Evolutionary conservation across 768 basidiomycete genomes (phyloP).

Genomic region (Lactarius pseudohatsudake): DNA sequence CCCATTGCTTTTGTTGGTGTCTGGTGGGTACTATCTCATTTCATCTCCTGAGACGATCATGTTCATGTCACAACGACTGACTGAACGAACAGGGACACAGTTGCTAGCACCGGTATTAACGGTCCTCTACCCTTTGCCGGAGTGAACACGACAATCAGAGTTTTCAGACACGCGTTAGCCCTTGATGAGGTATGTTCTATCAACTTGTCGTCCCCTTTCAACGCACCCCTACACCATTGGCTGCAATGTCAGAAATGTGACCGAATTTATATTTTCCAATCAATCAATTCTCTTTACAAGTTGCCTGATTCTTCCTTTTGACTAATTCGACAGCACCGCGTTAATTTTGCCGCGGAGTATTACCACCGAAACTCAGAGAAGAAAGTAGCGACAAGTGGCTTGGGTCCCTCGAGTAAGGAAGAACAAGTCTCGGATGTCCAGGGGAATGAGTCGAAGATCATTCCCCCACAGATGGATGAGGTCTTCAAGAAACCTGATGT

Average conservation of each 20-base stretch:
- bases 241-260: neutral
- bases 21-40: conserved; percentile 49
- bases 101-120: conserved; percentile 72
- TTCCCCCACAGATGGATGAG: neutral
- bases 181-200: conserved; percentile 63
- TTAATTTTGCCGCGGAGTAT: conserved; percentile 59
- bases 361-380: too few species aligned
- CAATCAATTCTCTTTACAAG: neutral
- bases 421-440: too few species aligned
- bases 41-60: neutral
- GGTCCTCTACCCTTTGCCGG: conserved; percentile 64
- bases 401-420: too few species aligned
- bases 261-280: neutral
- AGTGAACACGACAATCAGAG: conserved; percentile 60
- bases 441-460: neutral
- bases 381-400: too few species aligned
- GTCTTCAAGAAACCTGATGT: conserved; percentile 9
- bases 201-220: neutral
- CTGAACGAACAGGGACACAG: conserved; percentile 63
- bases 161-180: conserved; percentile 74
- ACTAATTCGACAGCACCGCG: conserved; percentile 48
- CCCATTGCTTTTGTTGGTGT: conserved; percentile 75
- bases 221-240: neutral
- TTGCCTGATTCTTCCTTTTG: neutral
- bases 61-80: too few species aligned